A percentile compares a stretch with the other conserved stretches of the same genome.
These are phyloP conservation scores for Primulina eburnea DNA, from an alignment of 257 asterid species.

Conservation along the genomic window DNA sequence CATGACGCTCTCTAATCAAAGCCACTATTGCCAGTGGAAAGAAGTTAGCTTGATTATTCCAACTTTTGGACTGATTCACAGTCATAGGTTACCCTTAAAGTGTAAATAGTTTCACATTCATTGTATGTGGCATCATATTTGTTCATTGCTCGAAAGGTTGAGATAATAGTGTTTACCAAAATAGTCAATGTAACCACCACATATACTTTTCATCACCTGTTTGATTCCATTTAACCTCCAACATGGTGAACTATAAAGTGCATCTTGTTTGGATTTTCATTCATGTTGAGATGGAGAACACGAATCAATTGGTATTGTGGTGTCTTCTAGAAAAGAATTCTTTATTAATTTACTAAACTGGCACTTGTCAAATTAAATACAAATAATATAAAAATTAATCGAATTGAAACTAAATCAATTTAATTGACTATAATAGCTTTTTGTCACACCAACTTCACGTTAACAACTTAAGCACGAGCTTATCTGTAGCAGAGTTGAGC, in stretches of 20 bases:
- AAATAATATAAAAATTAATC: background rate
- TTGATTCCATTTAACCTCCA: background rate
- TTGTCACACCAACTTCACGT: background rate
- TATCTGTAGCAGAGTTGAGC: background rate
- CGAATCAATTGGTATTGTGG: background rate
- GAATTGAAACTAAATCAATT: conserved; percentile 15
- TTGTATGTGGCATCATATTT: background rate
- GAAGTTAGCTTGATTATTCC: background rate
- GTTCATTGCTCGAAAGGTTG: background rate
- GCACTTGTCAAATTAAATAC: conserved; percentile 8
- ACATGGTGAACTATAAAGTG: background rate
- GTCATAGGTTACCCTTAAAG: background rate
- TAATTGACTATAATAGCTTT: background rate
- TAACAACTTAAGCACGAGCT: conserved; percentile 7
- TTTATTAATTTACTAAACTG: conserved; percentile 7
- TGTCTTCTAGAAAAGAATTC: background rate
- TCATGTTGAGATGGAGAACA: background rate
- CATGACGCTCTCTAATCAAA: background rate
- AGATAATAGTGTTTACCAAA: background rate
- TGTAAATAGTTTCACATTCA: background rate
- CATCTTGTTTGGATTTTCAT: background rate
- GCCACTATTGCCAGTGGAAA: background rate
- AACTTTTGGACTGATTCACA: background rate
- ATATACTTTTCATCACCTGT: too few relatives aligned
- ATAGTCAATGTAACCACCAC: background rate